Percentiles rank a stretch among this genome's conserved stretches.
Conservation (phyloP, 2,329 filamentous ascomycete species). For the Nemania serpens region DNA sequence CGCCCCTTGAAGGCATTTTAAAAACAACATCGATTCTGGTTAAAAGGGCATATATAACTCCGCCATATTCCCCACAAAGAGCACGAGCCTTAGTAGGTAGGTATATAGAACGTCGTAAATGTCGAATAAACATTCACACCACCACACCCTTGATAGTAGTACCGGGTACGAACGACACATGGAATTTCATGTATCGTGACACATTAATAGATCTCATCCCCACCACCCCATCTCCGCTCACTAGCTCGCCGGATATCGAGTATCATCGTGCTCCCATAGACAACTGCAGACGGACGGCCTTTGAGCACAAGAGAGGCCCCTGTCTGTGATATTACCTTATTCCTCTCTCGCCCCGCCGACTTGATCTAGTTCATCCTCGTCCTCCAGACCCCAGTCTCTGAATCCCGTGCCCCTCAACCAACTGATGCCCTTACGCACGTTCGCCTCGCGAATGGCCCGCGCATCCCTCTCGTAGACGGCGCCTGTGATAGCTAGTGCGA, state of each 20-base stretch:
- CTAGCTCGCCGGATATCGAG: conserved; percentile 7
- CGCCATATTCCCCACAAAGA: too few relatives aligned
- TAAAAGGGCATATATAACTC: too few relatives aligned
- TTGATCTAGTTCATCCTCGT: conserved; percentile 51
- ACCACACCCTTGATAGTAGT: too few relatives aligned
- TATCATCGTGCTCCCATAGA: not conserved
- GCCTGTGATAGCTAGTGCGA: conserved; percentile 77
- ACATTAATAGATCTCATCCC: too few relatives aligned
- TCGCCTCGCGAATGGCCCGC: conserved; percentile 66
- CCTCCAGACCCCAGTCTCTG: conserved; percentile 65
- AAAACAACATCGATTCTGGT: too few relatives aligned
- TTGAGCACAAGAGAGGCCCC: not conserved
- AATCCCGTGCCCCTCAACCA: conserved; percentile 78
- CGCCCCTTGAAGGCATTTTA: too few relatives aligned
- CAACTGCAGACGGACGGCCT: not conserved
- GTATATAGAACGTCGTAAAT: too few relatives aligned
- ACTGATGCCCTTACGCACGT: conserved; percentile 72
- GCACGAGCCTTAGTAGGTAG: too few relatives aligned
- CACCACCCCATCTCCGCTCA: not conserved
- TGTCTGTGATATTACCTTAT: not conserved
- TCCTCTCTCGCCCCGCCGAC: conserved; percentile 24
- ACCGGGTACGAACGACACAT: too few relatives aligned
- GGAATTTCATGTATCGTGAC: too few relatives aligned
- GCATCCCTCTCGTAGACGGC: conserved; percentile 76
- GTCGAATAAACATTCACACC: too few relatives aligned